Evolutionary conservation across 495 filamentous ascomycete genomes (phyloP).

Genomic region (Apodospora peruviana): DNA sequence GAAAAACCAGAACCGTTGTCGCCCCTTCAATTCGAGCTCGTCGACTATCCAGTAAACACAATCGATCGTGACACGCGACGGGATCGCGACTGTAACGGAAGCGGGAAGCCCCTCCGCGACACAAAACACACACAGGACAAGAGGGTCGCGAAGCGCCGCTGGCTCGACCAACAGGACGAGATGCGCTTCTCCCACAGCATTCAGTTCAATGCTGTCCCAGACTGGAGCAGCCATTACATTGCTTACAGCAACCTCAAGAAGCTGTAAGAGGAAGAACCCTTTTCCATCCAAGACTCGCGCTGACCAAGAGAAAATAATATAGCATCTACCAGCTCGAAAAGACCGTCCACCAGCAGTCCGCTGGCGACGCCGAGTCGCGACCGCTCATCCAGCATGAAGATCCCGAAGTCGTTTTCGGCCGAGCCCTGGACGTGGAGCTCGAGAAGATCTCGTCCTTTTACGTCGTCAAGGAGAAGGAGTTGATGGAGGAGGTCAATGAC

Average conservation of each 20-base stretch:
- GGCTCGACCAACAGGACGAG: conserved; percentile 63
- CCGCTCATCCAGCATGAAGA: conserved; percentile 70
- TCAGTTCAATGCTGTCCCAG: conserved; percentile 98
- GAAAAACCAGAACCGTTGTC: neutral
- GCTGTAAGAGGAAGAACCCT: conserved; percentile 57
- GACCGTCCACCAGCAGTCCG: conserved; percentile 49
- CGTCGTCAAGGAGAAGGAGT: conserved; percentile 76
- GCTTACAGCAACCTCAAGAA: conserved; percentile 99
- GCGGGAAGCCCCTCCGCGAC: neutral
- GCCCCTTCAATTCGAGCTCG: conserved; percentile 30
- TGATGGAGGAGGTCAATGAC: conserved; percentile 73
- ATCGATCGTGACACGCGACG: neutral
- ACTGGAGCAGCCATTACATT: conserved; percentile 97
- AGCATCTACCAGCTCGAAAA: conserved; percentile 96
- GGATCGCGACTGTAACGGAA: conserved; percentile 6
- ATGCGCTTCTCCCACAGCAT: conserved; percentile 99
- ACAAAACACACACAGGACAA: conserved; percentile 18
- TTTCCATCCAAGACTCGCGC: neutral
- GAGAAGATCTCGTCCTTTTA: conserved; percentile 94
- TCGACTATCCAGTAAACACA: conserved; percentile 15
- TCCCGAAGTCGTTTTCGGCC: conserved; percentile 70
- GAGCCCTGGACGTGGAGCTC: conserved; percentile 79
- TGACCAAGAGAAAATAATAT: too few relatives aligned
- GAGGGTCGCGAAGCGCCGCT: conserved; percentile 44
- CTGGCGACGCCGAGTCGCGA: conserved; percentile 71